phyloP scores from a whole-genome alignment of 176 grass and related monocot genomes.

The Cenchrus americanus region DNA sequence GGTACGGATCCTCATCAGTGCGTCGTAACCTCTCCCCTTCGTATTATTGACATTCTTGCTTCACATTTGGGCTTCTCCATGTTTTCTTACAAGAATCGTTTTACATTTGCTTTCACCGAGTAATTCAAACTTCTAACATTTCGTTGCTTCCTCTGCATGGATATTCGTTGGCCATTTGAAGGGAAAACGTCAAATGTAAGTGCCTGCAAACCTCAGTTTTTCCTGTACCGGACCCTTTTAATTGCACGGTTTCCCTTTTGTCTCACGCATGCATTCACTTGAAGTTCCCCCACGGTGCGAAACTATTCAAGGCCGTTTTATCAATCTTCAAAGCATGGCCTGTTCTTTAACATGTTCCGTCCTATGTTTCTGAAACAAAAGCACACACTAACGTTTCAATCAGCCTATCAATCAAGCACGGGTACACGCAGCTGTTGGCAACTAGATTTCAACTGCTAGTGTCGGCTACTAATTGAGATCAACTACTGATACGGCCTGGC shows the following conservation, averaged over 20 bases:
- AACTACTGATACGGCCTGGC: slow-evolving; percentile 18
- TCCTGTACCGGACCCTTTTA: not conserved
- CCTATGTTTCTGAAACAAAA: slow-evolving; percentile 21
- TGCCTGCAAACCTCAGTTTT: not conserved
- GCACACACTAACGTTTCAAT: not conserved
- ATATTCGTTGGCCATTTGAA: slow-evolving; percentile 45
- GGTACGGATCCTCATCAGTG: slow-evolving; percentile 36
- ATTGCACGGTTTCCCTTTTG: slow-evolving; percentile 31
- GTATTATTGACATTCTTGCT: not conserved
- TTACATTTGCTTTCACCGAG: not conserved
- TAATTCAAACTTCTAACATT: slow-evolving; percentile 17
- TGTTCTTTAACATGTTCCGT: not conserved
- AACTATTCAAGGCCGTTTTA: slow-evolving; percentile 9
- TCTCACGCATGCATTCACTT: slow-evolving; percentile 30
- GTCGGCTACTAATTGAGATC: slow-evolving; percentile 41
- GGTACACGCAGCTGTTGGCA: slow-evolving; percentile 32
- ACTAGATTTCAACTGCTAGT: slow-evolving; percentile 39
- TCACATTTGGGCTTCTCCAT: not conserved
- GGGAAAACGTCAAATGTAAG: slow-evolving; percentile 83
- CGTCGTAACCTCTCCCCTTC: not conserved
- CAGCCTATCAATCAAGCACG: slow-evolving; percentile 12
- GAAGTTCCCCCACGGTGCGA: not conserved
- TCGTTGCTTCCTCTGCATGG: slow-evolving; percentile 28
- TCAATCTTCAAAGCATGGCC: not conserved
- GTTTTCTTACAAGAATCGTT: slow-evolving; percentile 28